Evolutionary conservation across 1,284 basidiomycete genomes (phyloP), one percentile per base, ranked within the genome.

Genomic region (Xerocomus nothofagi): DNA sequence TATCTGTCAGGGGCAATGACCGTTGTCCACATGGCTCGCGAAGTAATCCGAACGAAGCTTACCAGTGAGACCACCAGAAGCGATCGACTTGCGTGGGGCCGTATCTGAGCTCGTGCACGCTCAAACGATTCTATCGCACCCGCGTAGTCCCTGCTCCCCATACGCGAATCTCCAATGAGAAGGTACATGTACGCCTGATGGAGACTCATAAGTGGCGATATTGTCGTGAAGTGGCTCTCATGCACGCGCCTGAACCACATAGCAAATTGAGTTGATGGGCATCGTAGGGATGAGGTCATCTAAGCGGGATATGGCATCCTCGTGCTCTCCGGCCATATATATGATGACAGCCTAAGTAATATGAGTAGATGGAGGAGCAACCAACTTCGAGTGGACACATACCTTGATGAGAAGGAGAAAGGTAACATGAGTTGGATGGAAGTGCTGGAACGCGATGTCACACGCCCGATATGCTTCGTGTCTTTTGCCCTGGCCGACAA

Each of bases 141-240:
- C 15, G n/a, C 7, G 14, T 27, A 33, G 23, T 47, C 18, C 3
- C 3, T n/a, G 18, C 4, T 33, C 15, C 20, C 23, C 23, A 48
- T 27, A 11, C 3, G 18, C 9, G 17, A 31, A 4, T 20, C 21
- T 5, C 45, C 45, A 2, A 47, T 8, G 6, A 47, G 44, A 47
- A 47, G 8, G 32, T 31, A 9, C 43, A 47, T 47, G 4, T 47
- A 47, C 26, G 45, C 44, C 44, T 47, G 5, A 3, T n/a, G 6
- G 4, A 47, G n/a, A 26, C 3, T n/a, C n/a, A 5, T 47, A 0
- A 48, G 30, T n/a, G 1, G 6, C 18, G 2, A 27, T 20, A 3
- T 17, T 9, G n/a, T 1, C 1, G 29, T 6, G 11, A 1, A 3
- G 9, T 2, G 3, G n/a, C n/a, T 12, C 5, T 17, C 9, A 23